Percentiles rank a stretch among this genome's conserved stretches.
Conservation (phyloP, 192 early-diverging fungal genomes). For the Podochytrium sp. region DNA sequence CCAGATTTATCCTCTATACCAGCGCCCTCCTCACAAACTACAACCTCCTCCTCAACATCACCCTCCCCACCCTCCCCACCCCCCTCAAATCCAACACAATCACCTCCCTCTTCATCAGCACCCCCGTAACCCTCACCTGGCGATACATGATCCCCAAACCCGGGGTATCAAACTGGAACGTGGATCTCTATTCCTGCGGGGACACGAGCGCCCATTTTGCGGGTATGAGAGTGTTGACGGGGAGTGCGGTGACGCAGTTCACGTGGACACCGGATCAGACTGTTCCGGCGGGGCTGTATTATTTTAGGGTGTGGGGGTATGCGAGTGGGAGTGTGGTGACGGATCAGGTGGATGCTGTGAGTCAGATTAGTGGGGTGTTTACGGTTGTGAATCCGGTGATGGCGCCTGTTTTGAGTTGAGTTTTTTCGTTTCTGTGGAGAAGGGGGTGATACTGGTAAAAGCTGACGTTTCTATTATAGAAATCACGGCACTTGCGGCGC, state of each 20-base stretch:
- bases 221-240: not conserved
- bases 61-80: not conserved
- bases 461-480: not conserved
- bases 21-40: not conserved
- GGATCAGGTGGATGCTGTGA: not conserved
- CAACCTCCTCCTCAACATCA: constrained; percentile 5
- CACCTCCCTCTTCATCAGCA: not conserved
- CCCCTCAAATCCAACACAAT: not conserved
- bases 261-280: not conserved
- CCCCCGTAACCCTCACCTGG: constrained; percentile 1
- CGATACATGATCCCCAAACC: not conserved
- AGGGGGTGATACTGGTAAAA: not conserved
- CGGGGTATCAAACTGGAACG: not conserved
- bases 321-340: not conserved
- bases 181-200: constrained; percentile 6
- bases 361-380: constrained; percentile 15
- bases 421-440: not conserved
- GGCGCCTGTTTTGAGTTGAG: constrained; percentile 2
- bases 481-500: constrained; percentile 4
- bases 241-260: not conserved
- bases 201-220: not conserved
- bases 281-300: constrained; percentile 16
- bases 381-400: not conserved
- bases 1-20: constrained; percentile 15
- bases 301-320: constrained; percentile 3